Evolutionary conservation across 2,329 filamentous ascomycete species (phyloP), one percentile per base, ranked within the genome.

Genomic region (Neonectria ditissima): DNA sequence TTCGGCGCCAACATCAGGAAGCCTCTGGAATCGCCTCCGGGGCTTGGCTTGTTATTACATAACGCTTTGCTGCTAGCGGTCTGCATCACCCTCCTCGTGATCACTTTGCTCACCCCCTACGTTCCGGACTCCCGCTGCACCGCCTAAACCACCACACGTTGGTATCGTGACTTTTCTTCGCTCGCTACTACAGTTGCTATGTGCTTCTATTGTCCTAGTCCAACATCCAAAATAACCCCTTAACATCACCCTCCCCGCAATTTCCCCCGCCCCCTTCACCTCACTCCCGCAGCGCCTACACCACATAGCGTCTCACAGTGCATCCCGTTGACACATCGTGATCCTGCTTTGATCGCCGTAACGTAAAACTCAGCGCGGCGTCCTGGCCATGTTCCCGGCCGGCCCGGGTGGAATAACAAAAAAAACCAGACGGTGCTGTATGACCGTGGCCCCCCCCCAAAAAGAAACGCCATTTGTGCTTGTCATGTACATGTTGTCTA

Each of bases 11-110:
- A 50, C 28, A 20, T 9, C 30, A 41, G 30, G 26, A 53, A 65
- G 63, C 57, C 65, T 50, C 47, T 50, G 47, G 28, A 34, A 50
- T 30, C n/a, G 28, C 28, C 47, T n/a, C 22, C 57, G 52, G 43
- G 59, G 55, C 53, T 60, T 53, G 65, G 50, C 52, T 32, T 57
- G 37, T 52, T 58, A 66, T 72, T 72, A 72, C 66, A 63, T 72
- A 72, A 73, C 54, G 18, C 50, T 72, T 73, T 69, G 60, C 66
- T 65, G 55, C 62, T 71, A 71, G 70, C 65, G 69, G 67, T 62
- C 66, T 62, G 48, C 69, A 60, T 63, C 48, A 30, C 50, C 50
- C 69, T 59, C 63, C 61, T 59, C 58, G 59, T 65, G 63, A 63
- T 58, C 61, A 34, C 26, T 16, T 52, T 45, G 51, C 47, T 52